Evolutionary conservation across 257 asterid species (phyloP).

Genomic region (Henckelia pumila): DNA sequence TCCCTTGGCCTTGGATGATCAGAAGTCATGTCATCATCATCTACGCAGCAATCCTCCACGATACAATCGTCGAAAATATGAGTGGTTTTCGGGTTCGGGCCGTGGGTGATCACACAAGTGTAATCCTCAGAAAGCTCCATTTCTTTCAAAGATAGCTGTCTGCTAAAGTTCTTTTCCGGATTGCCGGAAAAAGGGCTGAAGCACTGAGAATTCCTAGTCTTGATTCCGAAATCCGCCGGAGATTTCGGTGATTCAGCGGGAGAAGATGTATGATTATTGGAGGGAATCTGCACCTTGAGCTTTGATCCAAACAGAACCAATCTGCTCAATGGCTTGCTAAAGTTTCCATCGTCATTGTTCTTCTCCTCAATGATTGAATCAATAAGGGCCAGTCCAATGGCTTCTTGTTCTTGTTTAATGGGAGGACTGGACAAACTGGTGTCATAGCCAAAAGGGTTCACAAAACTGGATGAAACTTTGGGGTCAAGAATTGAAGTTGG

Average conservation of each 20-base stretch:
- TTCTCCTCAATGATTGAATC: conserved; percentile 47
- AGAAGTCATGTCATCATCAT: conserved; percentile 10
- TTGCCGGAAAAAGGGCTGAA: conserved; percentile 32
- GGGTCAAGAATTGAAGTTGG: conserved; percentile 77
- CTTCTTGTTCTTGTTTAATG: conserved; percentile 35
- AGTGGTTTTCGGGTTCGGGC: conserved; percentile 81
- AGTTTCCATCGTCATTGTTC: conserved; percentile 8
- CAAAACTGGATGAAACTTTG: conserved; percentile 40
- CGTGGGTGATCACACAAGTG: conserved; percentile 84
- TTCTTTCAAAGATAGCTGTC: conserved; percentile 67
- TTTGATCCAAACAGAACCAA: conserved; percentile 70
- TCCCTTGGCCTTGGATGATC: conserved; percentile 17
- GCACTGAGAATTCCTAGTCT: conserved; percentile 50
- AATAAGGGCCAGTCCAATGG: conserved; percentile 73
- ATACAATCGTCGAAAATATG: conserved; percentile 79
- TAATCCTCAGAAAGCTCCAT: conserved; percentile 97
- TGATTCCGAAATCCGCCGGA: conserved; percentile 86
- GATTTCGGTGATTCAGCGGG: conserved; percentile 55
- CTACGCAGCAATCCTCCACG: conserved; percentile 53
- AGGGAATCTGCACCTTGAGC: conserved; percentile 71
- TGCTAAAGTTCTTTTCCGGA: conserved; percentile 34
- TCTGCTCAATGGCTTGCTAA: conserved; percentile 45
- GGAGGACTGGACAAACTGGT: conserved; percentile 14
- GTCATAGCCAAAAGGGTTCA: conserved; percentile 51
- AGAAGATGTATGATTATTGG: conserved; percentile 26